Evolutionary conservation across 352 stramenopile species (phyloP), one percentile per base, ranked within the genome.

Genomic region (Phytophthora pinifolia): DNA sequence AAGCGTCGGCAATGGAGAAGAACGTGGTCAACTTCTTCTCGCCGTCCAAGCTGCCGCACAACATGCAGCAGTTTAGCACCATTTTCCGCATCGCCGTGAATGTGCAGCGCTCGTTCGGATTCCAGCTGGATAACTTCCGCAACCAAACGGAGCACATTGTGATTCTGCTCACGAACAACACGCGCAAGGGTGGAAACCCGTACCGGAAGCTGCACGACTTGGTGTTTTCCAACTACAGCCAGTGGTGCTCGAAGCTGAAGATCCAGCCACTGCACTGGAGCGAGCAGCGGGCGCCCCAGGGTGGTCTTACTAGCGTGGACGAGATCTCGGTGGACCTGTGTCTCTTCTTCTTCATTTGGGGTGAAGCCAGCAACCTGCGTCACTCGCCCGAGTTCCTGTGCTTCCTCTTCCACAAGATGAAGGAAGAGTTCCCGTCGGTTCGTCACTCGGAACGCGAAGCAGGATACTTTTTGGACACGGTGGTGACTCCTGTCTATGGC

Each of bases 261-360:
- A 85, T 94, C 31, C 64, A 72, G 25, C 73, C 82, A 20, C 52
- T 91, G 20, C 67, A 89, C 15, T 94, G 81, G 81, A 88, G 55
- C 41, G 78, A 91, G 31, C 63, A 74, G n/a, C 72, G 76, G 1
- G 31, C 64, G 0, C 70, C 86, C 66, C 98, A 89, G 61, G 82
- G 76, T 33, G 79, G 79, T 2, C 54, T 91, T 17, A 98, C 65
- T 58, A 98, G 63, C 6, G 67, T 93, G n/a, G 85, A 96, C 55
- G 85, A 94, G 55, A 89, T 94, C 25, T 86, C 76, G 5, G 74
- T 93, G 31, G 86, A 96, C 52, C 66, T 96, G 25, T 94, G 84
- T 17, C 60, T 99, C 7, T 99, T 97, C 67, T 98, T 99, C 67
- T 99, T 98, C 70, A 97, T 99, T 48, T 99, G 97, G 97, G 97